Conservation (phyloP, 2,329 filamentous ascomycete species). For the Ilyonectria robusta region DNA sequence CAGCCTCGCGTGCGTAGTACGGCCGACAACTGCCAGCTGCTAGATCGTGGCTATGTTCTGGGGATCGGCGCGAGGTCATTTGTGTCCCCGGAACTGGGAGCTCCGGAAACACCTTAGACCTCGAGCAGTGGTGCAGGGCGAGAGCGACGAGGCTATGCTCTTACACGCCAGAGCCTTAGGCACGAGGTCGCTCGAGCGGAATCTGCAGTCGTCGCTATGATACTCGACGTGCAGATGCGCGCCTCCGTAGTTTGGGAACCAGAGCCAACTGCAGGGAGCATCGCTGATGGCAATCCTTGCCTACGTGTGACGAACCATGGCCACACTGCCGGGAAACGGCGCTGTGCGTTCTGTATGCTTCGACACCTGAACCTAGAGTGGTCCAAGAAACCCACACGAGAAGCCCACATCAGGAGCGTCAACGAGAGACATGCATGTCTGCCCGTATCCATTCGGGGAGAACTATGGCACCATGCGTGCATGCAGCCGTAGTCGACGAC, state of each 20-base stretch:
- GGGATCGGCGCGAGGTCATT: slow-evolving; percentile 7
- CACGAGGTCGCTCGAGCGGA: slow-evolving; percentile 24
- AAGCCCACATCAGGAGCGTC: neutral
- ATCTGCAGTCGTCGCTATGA: slow-evolving; percentile 19
- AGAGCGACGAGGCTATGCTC: neutral
- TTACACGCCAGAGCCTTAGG: slow-evolving; percentile 12
- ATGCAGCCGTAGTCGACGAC: neutral
- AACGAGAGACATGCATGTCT: slow-evolving; percentile 18
- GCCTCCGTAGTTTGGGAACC: slow-evolving; percentile 18
- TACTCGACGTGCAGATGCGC: neutral
- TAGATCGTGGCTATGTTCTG: slow-evolving; percentile 1
- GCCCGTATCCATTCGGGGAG: slow-evolving; percentile 4
- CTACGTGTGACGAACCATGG: slow-evolving; percentile 28
- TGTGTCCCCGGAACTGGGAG: neutral
- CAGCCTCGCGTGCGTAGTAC: slow-evolving; percentile 3
- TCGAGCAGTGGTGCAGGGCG: neutral
- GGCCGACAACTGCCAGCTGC: neutral
- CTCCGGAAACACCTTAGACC: neutral
- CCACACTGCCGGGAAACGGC: slow-evolving; percentile 24
- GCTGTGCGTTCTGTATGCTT: slow-evolving; percentile 17
- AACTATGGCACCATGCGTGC: slow-evolving; percentile 29
- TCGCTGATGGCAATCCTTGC: slow-evolving; percentile 27
- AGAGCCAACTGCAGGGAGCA: slow-evolving; percentile 25
- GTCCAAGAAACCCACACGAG: neutral
- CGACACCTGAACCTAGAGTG: slow-evolving; percentile 5